Evolutionary conservation across 176 grass and related monocot genomes (phyloP), one percentile per base, ranked within the genome.

Genomic region (Alloteropsis semialata): DNA sequence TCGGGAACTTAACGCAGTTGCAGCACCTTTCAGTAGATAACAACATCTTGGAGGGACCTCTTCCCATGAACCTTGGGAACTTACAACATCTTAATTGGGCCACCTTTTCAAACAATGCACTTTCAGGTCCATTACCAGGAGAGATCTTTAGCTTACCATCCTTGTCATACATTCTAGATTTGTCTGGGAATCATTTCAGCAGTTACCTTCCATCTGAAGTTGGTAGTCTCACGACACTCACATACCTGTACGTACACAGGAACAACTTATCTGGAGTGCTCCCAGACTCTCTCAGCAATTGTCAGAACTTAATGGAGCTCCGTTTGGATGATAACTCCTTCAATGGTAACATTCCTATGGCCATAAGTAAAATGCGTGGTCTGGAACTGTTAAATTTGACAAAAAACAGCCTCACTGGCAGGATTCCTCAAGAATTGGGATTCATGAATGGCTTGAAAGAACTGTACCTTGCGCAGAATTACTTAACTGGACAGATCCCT

Each of bases 381-480:
- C 32, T 92, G 21, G 77, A 51, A 27, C 46, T 80, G 34, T 65
- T 92, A 37, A 84, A 89, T 72, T 54, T 87, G 48, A 84, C 82
- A n/a, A 38, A 56, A 42, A 92, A 92, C 57, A 53, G 29, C n/a
- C 53, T 92, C 25, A 60, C 87, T 5, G 87, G 91, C 55, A 67
- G 37, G 22, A 82, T 89, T 74, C 91, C 84, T 80, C 74, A 64
- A 19, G 75, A 88, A 36, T 66, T 92, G 29, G 68, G 80, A 34
- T 25, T 62, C 37, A 81, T 87, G 51, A 75, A 82, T 36, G 90
- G 87, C 10, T 36, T 86, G 14, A 53, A 65, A 30, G 33, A 59
- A 30, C 6, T 92, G 32, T 69, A 92, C 76, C 75, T 92, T 80
- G 82, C 90, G 8, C 63, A 24, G 1, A 92, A 89, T n/a, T 75